These are phyloP conservation scores for Polychaeton citri DNA, from an alignment of 2,329 filamentous ascomycete species.

Conservation along the genomic window DNA sequence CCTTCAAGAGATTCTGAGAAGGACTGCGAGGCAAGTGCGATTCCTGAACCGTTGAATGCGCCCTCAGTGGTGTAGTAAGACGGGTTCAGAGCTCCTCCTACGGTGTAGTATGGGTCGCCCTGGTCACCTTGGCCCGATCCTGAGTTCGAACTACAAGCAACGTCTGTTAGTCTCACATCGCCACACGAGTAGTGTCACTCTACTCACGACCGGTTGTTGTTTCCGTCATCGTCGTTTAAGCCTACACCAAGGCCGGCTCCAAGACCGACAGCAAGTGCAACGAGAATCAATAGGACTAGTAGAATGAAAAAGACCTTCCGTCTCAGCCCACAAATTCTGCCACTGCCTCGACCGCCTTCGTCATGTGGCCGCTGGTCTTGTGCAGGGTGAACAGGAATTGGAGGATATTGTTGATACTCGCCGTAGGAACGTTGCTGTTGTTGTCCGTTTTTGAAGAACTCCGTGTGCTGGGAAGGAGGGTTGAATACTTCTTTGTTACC, in stretches of 20 bases:
- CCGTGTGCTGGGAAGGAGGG: conserved; percentile 5
- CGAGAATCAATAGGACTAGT: conserved; percentile 13
- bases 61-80: conserved; percentile 27
- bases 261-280: conserved; percentile 21
- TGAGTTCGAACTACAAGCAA: too few relatives aligned
- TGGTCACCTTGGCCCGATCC: too few relatives aligned
- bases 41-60: conserved; percentile 35
- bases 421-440: background rate
- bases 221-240: conserved; percentile 11
- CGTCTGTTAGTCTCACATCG: too few relatives aligned
- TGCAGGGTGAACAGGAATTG: background rate
- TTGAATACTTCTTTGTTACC: conserved; percentile 18
- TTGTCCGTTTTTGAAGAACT: conserved; percentile 3
- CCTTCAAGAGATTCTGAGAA: conserved; percentile 18
- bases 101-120: conserved; percentile 11
- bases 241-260: conserved; percentile 26
- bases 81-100: conserved; percentile 27
- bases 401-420: background rate
- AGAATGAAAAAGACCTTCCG: conserved; percentile 9
- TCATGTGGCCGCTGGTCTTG: too few relatives aligned
- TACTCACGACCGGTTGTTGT: too few relatives aligned
- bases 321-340: conserved; percentile 11
- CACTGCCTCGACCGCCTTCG: conserved; percentile 2
- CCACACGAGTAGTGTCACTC: too few relatives aligned
- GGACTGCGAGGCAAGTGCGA: conserved; percentile 31